Evolutionary conservation across 208 protist genomes (phyloP).

Genomic region (Leishmania aethiopica): DNA sequence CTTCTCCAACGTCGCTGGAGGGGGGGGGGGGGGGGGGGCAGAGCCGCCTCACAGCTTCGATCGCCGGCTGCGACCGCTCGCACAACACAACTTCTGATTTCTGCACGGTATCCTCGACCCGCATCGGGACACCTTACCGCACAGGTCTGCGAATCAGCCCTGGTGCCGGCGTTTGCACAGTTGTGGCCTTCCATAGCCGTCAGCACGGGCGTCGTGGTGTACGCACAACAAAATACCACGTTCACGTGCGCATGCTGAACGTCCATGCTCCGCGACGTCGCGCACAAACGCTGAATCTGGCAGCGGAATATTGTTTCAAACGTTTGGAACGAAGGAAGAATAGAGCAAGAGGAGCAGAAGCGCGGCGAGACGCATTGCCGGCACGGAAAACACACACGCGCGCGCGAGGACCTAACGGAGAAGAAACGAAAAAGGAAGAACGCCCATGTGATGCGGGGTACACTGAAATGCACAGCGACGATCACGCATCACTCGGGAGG

Average conservation of each 20-base stretch:
- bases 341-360: neutral
- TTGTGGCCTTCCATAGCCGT: neutral
- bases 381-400: neutral
- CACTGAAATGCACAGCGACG: neutral
- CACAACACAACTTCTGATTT: neutral
- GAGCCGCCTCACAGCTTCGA: neutral
- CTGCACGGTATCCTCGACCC: constrained; percentile 4
- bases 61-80: neutral
- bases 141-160: neutral
- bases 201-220: constrained; percentile 9
- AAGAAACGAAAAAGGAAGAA: neutral
- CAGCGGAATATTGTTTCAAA: neutral
- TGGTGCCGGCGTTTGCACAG: constrained; percentile 5
- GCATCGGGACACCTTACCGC: constrained; percentile 4
- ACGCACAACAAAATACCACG: constrained; percentile 17
- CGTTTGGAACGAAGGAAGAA: neutral
- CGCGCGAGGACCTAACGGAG: neutral
- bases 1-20: constrained; percentile 5
- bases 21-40: too few relatives aligned
- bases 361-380: neutral
- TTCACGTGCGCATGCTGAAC: constrained; percentile 10
- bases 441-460: neutral
- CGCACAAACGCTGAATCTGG: neutral
- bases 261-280: constrained; percentile 8
- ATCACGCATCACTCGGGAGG: neutral